Evolutionary conservation across 768 basidiomycete genomes (phyloP).

Genomic region (Tricholoma saponaceum): DNA sequence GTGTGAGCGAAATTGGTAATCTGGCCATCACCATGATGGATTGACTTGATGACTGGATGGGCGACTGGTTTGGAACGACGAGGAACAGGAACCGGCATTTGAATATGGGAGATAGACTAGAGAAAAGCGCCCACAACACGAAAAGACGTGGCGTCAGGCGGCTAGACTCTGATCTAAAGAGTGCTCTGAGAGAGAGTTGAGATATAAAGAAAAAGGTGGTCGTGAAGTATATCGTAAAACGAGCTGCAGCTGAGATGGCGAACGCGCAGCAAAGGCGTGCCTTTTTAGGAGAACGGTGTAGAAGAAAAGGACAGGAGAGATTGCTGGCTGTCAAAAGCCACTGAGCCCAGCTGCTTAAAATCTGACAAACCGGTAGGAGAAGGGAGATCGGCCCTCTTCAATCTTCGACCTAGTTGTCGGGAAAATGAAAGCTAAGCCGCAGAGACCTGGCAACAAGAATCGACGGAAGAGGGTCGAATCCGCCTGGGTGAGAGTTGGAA

Average conservation of each 20-base stretch:
- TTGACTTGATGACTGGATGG: slow-evolving; percentile 64
- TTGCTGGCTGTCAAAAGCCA: slow-evolving; percentile 26
- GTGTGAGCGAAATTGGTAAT: slow-evolving; percentile 50
- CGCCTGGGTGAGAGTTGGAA: slow-evolving; percentile 35
- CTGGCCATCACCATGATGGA: slow-evolving; percentile 38
- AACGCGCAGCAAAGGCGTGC: slow-evolving; percentile 94
- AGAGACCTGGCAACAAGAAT: slow-evolving; percentile 43
- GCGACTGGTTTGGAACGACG: slow-evolving; percentile 51
- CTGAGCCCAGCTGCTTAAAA: slow-evolving; percentile 27
- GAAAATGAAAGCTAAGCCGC: slow-evolving; percentile 23
- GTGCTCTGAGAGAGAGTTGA: slow-evolving; percentile 36
- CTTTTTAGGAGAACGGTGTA: slow-evolving; percentile 48
- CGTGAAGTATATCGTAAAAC: slow-evolving; percentile 73
- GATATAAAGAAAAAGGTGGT: slow-evolving; percentile 37
- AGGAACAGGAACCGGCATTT: slow-evolving; percentile 88
- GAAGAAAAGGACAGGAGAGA: slow-evolving; percentile 26
- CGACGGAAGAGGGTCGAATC: slow-evolving; percentile 48
- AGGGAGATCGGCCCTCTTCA: slow-evolving; percentile 37
- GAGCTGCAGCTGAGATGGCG: slow-evolving; percentile 42
- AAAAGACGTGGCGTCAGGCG: slow-evolving; percentile 34
- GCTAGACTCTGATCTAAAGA: slow-evolving; percentile 37
- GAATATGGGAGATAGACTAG: slow-evolving; percentile 40
- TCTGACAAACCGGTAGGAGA: slow-evolving; percentile 17
- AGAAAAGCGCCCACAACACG: slow-evolving; percentile 44
- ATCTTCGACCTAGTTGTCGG: slow-evolving; percentile 38